phyloP scores from a whole-genome alignment of 352 stramenopile genomes.

The Phytophthora boehmeriae region DNA sequence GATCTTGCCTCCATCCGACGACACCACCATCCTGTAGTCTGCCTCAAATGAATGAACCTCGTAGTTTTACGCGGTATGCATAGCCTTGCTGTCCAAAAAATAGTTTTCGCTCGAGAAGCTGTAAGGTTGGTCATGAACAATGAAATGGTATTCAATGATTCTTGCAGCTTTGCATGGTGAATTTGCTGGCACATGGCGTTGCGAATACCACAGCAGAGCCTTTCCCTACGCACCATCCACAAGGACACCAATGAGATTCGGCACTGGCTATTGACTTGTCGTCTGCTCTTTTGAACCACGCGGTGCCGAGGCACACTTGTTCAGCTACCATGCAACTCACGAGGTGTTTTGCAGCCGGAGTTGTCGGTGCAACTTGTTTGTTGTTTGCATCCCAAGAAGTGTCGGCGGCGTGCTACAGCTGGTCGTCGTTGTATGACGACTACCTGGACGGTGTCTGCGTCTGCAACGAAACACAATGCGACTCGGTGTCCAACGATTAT shows the following conservation, averaged over 20 bases:
- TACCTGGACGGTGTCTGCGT: conserved; percentile 49
- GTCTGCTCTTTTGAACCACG: background rate
- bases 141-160: too few relatives aligned
- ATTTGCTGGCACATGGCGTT: too few relatives aligned
- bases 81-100: too few relatives aligned
- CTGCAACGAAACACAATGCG: conserved; percentile 37
- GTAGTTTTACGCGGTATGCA: too few relatives aligned
- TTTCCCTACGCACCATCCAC: background rate
- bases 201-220: too few relatives aligned
- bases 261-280: background rate
- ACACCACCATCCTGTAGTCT: conserved; percentile 4
- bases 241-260: too few relatives aligned
- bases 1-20: conserved; percentile 10
- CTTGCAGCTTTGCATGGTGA: too few relatives aligned
- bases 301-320: background rate
- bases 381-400: background rate
- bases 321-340: conserved; percentile 5
- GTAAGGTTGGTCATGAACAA: too few relatives aligned
- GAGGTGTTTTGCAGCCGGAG: background rate
- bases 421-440: conserved; percentile 39
- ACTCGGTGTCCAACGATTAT: conserved; percentile 31
- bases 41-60: too few relatives aligned
- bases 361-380: background rate
- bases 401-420: background rate
- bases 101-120: too few relatives aligned